Evolutionary conservation across 208 protist species (phyloP).

Genomic region (Leishmania arabica): DNA sequence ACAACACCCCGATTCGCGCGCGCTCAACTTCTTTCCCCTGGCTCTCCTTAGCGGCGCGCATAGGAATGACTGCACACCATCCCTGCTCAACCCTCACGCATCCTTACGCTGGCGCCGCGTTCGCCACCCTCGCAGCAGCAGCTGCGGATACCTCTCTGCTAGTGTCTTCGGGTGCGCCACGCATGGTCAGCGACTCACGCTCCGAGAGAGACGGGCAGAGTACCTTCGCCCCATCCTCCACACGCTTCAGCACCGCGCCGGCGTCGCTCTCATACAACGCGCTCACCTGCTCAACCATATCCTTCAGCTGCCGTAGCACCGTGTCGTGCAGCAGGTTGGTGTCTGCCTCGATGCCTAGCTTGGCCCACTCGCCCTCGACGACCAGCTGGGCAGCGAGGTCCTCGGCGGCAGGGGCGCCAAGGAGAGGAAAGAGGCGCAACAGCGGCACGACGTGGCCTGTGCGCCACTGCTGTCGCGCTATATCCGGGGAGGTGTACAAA

Average conservation of each 20-base stretch:
- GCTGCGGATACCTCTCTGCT: conserved; percentile 1
- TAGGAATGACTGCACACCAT: not conserved
- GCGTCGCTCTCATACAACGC: conserved; percentile 64
- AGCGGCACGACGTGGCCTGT: conserved; percentile 80
- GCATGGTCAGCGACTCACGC: conserved; percentile 42
- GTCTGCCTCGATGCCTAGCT: conserved; percentile 50
- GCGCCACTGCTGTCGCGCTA: conserved; percentile 83
- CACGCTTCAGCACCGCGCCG: conserved; percentile 62
- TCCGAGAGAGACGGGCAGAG: conserved; percentile 58
- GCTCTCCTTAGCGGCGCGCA: not conserved
- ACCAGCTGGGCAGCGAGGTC: conserved; percentile 80
- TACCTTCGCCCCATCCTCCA: conserved; percentile 66
- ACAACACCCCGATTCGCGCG: not conserved
- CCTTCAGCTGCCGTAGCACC: conserved; percentile 48
- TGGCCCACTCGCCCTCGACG: conserved; percentile 79
- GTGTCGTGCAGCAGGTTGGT: conserved; percentile 67
- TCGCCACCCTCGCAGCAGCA: not conserved
- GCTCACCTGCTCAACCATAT: conserved; percentile 66
- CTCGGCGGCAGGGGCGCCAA: conserved; percentile 71
- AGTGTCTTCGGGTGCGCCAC: conserved; percentile 10
- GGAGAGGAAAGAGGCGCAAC: conserved; percentile 74
- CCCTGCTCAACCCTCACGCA: not conserved
- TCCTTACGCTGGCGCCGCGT: not conserved
- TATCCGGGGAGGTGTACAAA: conserved; percentile 80
- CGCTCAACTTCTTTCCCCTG: not conserved